Evolutionary conservation across 768 basidiomycete species (phyloP).

Genomic region (Porpolomopsis calyptriformis): DNA sequence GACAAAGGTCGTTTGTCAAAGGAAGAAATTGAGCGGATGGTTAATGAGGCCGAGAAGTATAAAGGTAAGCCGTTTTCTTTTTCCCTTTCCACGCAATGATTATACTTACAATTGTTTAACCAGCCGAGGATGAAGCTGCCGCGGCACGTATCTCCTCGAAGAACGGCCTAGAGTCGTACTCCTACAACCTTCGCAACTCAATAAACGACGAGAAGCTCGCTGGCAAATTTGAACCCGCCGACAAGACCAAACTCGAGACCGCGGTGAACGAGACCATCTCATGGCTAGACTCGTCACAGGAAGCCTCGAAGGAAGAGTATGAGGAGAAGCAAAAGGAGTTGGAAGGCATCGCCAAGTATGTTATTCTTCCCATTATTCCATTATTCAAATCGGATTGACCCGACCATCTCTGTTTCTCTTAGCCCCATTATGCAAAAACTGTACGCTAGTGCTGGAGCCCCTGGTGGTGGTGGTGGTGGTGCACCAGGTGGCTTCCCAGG

Average conservation of each 20-base stretch:
- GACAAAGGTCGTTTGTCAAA: slow-evolving; percentile 96
- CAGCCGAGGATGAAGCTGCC: slow-evolving; percentile 80
- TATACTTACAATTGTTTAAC: slow-evolving; percentile 8
- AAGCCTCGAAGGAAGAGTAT: slow-evolving; percentile 91
- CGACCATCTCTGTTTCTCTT: too few species aligned
- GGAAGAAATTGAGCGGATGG: slow-evolving; percentile 99
- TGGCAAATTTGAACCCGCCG: slow-evolving; percentile 75
- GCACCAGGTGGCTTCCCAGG: slow-evolving; percentile 42
- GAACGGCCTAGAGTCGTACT: slow-evolving; percentile 89
- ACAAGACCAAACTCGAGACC: slow-evolving; percentile 75
- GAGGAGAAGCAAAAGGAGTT: slow-evolving; percentile 89
- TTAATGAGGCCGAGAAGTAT: slow-evolving; percentile 87
- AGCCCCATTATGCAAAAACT: slow-evolving; percentile 59
- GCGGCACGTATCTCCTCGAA: slow-evolving; percentile 75
- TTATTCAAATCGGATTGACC: too few species aligned
- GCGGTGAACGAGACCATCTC: slow-evolving; percentile 75
- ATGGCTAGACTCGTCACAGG: slow-evolving; percentile 81
- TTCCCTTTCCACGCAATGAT: slow-evolving; percentile 7
- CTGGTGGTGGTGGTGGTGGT: slow-evolving; percentile 15
- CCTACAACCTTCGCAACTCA: slow-evolving; percentile 92
- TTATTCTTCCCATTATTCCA: slow-evolving; percentile 7
- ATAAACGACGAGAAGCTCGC: slow-evolving; percentile 77
- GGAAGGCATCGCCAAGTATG: slow-evolving; percentile 63
- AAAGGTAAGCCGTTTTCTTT: slow-evolving; percentile 40
- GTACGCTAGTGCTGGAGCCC: slow-evolving; percentile 59